phyloP scores from a whole-genome alignment of 352 stramenopile genomes.

The Pythium angustatum region DNA sequence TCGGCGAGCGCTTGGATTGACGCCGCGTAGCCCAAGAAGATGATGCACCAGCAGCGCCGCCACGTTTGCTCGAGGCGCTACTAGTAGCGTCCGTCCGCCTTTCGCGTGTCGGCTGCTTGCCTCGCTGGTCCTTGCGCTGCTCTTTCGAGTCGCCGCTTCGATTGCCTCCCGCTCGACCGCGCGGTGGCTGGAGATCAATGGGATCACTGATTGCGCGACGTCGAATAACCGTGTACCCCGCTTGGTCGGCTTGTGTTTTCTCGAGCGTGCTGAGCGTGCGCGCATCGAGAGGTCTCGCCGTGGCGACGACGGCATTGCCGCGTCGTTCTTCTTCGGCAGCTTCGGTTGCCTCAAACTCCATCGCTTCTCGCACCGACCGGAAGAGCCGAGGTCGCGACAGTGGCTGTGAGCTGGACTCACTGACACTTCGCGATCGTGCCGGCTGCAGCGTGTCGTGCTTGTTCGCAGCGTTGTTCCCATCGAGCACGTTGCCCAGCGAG shows the following conservation, averaged over 20 bases:
- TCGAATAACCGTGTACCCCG: conserved; percentile 34
- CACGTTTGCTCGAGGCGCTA: neutral
- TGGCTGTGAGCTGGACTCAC: conserved; percentile 6
- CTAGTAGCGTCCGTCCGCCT: neutral
- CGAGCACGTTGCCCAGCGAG: conserved; percentile 43
- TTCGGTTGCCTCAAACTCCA: conserved; percentile 30
- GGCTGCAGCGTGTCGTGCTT: neutral
- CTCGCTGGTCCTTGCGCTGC: neutral
- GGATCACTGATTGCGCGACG: conserved; percentile 21
- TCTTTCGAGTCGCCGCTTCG: neutral
- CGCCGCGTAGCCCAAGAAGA: neutral
- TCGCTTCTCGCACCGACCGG: conserved; percentile 26
- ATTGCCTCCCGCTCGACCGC: neutral
- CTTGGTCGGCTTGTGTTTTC: conserved; percentile 26
- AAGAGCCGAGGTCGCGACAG: conserved; percentile 16
- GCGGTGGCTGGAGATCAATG: neutral
- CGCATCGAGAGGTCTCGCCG: conserved; percentile 4
- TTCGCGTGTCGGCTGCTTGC: neutral
- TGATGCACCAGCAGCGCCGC: neutral
- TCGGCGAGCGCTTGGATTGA: neutral
- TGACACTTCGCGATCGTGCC: conserved; percentile 22
- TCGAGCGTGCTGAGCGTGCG: conserved; percentile 22
- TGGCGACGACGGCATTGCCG: neutral
- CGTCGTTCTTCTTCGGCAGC: conserved; percentile 12
- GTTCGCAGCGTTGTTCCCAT: neutral